Evolutionary conservation across 495 filamentous ascomycete genomes (phyloP).

Genomic region (Aspergillus sparsus): DNA sequence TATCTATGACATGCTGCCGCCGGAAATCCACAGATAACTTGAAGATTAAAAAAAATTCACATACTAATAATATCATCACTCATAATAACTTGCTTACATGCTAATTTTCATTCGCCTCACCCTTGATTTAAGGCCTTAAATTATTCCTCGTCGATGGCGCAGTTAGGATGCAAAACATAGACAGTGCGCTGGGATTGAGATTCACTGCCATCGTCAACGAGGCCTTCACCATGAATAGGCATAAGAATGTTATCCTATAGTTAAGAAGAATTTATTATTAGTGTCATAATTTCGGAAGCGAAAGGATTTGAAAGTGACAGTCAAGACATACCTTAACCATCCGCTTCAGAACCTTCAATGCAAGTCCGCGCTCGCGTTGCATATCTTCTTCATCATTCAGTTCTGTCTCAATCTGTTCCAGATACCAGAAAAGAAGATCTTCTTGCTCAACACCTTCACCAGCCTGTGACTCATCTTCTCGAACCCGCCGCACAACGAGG

Average conservation of each 20-base stretch:
- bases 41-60: slow-evolving; percentile 9
- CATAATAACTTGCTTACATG: slow-evolving; percentile 17
- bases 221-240: slow-evolving; percentile 82
- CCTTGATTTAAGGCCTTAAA: slow-evolving; percentile 4
- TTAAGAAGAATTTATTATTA: slow-evolving; percentile 16
- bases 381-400: slow-evolving; percentile 78
- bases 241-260: slow-evolving; percentile 86
- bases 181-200: slow-evolving; percentile 58
- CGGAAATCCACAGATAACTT: slow-evolving; percentile 13
- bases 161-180: slow-evolving; percentile 95
- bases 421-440: slow-evolving; percentile 84
- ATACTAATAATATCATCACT: slow-evolving; percentile 19
- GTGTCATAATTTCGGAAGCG: neutral
- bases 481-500: slow-evolving; percentile 74
- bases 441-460: slow-evolving; percentile 92
- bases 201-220: slow-evolving; percentile 58
- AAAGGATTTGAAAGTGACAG: neutral
- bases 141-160: slow-evolving; percentile 71
- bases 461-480: slow-evolving; percentile 66
- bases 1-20: slow-evolving; percentile 16
- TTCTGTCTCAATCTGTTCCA: slow-evolving; percentile 90
- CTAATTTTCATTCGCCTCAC: slow-evolving; percentile 3
- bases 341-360: slow-evolving; percentile 87
- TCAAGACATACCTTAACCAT: slow-evolving; percentile 83
- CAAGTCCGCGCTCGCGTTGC: slow-evolving; percentile 70